phyloP scores from a whole-genome alignment of 1,139 yeast species.

The Yamadazyma diospyri region DNA sequence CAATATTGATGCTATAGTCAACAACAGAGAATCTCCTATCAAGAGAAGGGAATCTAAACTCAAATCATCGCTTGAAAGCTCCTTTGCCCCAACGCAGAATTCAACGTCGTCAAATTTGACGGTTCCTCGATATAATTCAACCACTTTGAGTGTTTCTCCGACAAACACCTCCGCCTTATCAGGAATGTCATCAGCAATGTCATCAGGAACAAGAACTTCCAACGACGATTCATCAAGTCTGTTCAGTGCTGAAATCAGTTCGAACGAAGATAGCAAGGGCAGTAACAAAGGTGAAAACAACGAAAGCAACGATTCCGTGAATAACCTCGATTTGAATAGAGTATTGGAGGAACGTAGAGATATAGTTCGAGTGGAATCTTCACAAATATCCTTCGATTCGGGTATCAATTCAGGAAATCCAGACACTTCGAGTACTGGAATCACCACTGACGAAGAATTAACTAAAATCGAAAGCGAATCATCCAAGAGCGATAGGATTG shows the following conservation, averaged over 20 bases:
- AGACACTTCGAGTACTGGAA: constrained; percentile 13
- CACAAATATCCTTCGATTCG: constrained; percentile 9
- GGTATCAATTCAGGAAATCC: constrained; percentile 8
- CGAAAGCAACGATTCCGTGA: neutral
- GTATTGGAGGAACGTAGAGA: neutral
- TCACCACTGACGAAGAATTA: constrained; percentile 11
- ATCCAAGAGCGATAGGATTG: neutral
- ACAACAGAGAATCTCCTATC: constrained; percentile 8
- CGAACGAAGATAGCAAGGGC: neutral
- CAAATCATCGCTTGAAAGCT: constrained; percentile 15
- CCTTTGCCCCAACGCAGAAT: constrained; percentile 14
- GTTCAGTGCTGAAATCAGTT: constrained; percentile 2
- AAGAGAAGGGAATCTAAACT: constrained; percentile 10
- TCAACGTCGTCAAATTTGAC: constrained; percentile 4
- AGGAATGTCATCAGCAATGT: constrained; percentile 1
- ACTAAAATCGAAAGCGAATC: neutral
- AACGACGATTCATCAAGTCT: constrained; percentile 6
- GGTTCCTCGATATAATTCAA: constrained; percentile 1
- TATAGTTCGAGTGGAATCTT: too few relatives aligned
- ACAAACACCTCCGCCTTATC: constrained; percentile 4
- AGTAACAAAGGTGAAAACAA: neutral
- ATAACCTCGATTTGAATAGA: neutral
- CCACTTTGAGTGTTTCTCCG: constrained; percentile 5
- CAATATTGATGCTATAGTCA: constrained; percentile 25
- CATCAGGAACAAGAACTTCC: neutral